These are phyloP conservation scores for Colletotrichum filicis DNA, from an alignment of 2,329 filamentous ascomycete genomes.

Conservation along the genomic window DNA sequence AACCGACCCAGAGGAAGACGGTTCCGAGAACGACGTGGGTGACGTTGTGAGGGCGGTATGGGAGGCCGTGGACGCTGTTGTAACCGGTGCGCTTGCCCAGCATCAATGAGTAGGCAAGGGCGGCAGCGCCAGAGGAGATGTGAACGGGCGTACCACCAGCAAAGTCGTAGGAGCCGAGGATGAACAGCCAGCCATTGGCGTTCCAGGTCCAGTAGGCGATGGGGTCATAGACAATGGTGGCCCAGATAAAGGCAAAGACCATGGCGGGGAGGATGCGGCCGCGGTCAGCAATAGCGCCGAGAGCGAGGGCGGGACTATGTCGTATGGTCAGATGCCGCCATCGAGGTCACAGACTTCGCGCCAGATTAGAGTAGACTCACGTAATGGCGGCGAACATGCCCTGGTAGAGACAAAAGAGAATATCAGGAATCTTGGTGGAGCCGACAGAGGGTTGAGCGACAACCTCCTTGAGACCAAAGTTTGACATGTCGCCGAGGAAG, in stretches of 20 bases:
- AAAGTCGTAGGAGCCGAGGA: conserved; percentile 77
- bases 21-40: conserved; percentile 80
- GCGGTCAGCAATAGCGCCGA: conserved; percentile 70
- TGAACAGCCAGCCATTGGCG: conserved; percentile 75
- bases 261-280: conserved; percentile 70
- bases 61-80: conserved; percentile 68
- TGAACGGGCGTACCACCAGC: conserved; percentile 81
- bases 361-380: conserved; percentile 60
- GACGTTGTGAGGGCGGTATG: conserved; percentile 79
- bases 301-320: conserved; percentile 64
- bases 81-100: conserved; percentile 76
- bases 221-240: conserved; percentile 77
- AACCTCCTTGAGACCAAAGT: conserved; percentile 84
- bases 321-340: conserved; percentile 14
- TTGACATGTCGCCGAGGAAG: conserved; percentile 82
- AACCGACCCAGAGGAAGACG: conserved; percentile 88
- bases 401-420: conserved; percentile 87
- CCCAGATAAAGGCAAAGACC: conserved; percentile 77
- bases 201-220: conserved; percentile 86
- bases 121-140: conserved; percentile 77
- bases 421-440: conserved; percentile 77
- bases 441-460: conserved; percentile 81
- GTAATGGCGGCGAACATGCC: conserved; percentile 92
- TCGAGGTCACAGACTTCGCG: neutral
- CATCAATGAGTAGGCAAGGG: conserved; percentile 79